Base-by-base conservation (phyloP, 2,329 filamentous ascomycete genomes). In the Hymenoscyphus salicellus region DNA sequence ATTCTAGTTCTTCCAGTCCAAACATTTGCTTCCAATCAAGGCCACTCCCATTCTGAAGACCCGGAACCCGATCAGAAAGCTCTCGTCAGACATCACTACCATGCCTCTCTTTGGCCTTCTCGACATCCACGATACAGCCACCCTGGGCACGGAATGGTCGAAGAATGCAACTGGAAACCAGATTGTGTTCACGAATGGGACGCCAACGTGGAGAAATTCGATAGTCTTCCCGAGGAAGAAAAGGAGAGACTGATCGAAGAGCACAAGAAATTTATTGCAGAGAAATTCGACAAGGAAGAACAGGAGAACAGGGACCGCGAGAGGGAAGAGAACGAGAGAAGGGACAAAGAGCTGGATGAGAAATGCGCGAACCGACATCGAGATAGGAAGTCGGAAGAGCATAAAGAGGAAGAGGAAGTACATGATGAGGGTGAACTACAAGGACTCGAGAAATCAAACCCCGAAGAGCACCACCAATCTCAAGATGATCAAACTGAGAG, bases 51-150 rank as follows among this genome's bases (percentile, higher is more conserved):
- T 72, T 89, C 86, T 0, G 88, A 87, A 16, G 89, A 87, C 71
- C 88, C 90, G 74, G 83, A 87, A 61, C 46, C 46, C 11, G 81
- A 86, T 1, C 80, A 85, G 55, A 81, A 82, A 10, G 88, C 88
- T 1, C 79, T 90, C 1, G 87, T 91, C 33, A 88, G 86, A 74
- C 88, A 91, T 73, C 87, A 90, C 75, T 91, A 90, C 72, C 88
- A 91, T 73, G 88, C 88, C 0, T 90, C 87, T 2, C 84, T 86
- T 65, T 91, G 88, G 88, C 88, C 88, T 1, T 84, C 82, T 64
- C 79, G 80, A 4, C 88, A 90, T 72, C 86, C 84, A 1, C 80
- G 88, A 26, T 89, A 82, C 76, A 85, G 80, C 59, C 88, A 90
- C 72, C 86, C 87, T 1, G 83, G 86, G 62, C 89, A 86, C 71